Base-by-base conservation (phyloP, 768 basidiomycete genomes). In the Kwoniella sp. region DNA sequence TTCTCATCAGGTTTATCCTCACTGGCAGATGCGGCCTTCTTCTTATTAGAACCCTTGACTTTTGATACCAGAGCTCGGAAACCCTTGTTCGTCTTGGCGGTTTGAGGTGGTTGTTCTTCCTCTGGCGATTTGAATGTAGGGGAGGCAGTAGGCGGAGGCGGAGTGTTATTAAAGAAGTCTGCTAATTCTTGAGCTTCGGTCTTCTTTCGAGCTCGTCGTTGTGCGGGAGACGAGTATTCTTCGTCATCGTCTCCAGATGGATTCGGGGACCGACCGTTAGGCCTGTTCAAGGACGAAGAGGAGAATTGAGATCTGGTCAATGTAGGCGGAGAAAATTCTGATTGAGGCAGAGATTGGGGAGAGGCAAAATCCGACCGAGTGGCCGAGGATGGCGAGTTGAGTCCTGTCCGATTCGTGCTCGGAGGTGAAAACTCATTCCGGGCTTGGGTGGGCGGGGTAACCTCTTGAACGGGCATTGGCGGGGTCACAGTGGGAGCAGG, bases 1-100 rank as follows among this genome's bases (percentile, higher is more conserved):
- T 17, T 44, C 12, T 56, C 21, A 4, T 37, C 33, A 37, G 46
- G n/a, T 21, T 36, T 60, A 9, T 44, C 40, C 17, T 44, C 40
- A 3, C 17, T 19, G 17, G 17, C 17, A 44, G 17, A 19, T 44
- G n/a, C n/a, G n/a, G n/a, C n/a, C n/a, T 36, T 60, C 48, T 12
- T 60, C 36, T 47, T 71, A 80, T 37, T 73, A 40, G 72, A 72
- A 21, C 74, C 76, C 37, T 85, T 87, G 26, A 92, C 82, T 70
- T 86, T 88, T 21, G 90, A 91, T 70, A 93, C 89, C 87, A 93
- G 91, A 67, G 87, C 85, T 78, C 88, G 88, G 64, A 92, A 81
- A 25, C 90, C 58, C 36, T 64, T 72, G 17, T 17, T 50, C 4
- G 55, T 55, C 37, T 69, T 69, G 5, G 65, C 40, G 3, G 71